Evolutionary conservation across 768 basidiomycete genomes (phyloP).

Genomic region (Mycena vulgaris): DNA sequence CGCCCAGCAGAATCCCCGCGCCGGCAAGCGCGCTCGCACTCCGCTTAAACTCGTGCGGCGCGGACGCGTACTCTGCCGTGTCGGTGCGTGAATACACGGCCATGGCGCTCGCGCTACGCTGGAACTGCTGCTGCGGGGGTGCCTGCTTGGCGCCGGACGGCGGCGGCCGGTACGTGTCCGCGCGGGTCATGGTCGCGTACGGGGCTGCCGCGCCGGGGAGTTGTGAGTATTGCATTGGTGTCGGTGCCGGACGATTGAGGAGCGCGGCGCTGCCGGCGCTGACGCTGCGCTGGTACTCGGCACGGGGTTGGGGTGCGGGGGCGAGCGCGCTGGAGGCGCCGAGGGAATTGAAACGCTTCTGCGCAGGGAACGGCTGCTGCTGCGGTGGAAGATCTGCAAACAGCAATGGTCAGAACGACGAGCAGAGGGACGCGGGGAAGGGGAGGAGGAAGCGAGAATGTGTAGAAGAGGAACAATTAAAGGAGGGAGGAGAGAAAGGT

Average conservation of each 20-base stretch:
- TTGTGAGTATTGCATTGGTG: constrained; percentile 22
- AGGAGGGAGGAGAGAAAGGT: no score
- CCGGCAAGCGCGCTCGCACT: constrained; percentile 27
- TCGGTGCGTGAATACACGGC: background rate
- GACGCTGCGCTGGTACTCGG: constrained; percentile 44
- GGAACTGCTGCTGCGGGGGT: background rate
- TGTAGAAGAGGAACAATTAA: background rate
- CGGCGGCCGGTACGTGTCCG: constrained; percentile 25
- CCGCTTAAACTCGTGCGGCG: constrained; percentile 11
- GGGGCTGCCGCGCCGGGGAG: constrained; percentile 35
- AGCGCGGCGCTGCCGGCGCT: constrained; percentile 26
- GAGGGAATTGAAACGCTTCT: constrained; percentile 78
- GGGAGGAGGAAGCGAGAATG: background rate
- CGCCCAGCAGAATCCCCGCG: constrained; percentile 28
- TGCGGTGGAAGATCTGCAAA: constrained; percentile 21
- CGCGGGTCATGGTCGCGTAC: constrained; percentile 34
- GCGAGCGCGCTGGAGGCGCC: constrained; percentile 40
- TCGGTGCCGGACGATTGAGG: background rate
- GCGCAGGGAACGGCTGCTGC: constrained; percentile 41
- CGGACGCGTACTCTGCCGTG: background rate
- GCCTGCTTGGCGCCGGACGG: background rate
- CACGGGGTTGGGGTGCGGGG: background rate
- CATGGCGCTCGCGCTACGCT: constrained; percentile 31
- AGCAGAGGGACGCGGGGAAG: background rate
- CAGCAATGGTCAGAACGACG: constrained; percentile 23